Conservation (phyloP, 805 yeast genomes). For the Kuraishia molischiana region DNA sequence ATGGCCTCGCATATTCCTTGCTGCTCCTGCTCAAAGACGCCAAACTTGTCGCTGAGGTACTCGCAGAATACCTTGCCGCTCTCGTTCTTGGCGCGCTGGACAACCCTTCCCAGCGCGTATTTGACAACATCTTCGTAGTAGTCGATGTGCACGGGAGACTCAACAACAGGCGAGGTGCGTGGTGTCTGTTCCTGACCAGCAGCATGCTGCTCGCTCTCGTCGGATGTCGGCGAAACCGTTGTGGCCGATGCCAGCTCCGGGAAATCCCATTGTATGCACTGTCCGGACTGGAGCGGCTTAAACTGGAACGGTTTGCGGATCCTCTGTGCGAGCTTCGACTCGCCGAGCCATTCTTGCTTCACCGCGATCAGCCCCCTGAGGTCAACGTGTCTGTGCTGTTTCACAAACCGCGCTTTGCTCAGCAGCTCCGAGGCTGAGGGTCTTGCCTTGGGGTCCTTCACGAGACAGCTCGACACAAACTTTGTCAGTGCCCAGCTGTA, state of each 20-base stretch:
- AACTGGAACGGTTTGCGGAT: background rate
- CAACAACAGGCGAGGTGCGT: background rate
- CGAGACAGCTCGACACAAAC: conserved; percentile 4
- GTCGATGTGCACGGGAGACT: conserved; percentile 12
- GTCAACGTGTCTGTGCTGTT: conserved; percentile 19
- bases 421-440: conserved; percentile 41
- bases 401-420: conserved; percentile 37
- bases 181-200: background rate
- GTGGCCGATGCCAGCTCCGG: background rate
- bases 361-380: conserved; percentile 25
- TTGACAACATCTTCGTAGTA: conserved; percentile 30
- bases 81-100: conserved; percentile 39
- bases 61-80: conserved; percentile 36
- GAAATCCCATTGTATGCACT: conserved; percentile 1
- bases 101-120: conserved; percentile 36
- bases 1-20: conserved; percentile 63
- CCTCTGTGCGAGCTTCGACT: conserved; percentile 11
- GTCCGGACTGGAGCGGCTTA: background rate
- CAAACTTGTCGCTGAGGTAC: conserved; percentile 28
- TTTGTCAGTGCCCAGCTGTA: conserved; percentile 32
- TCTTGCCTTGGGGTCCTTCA: conserved; percentile 7
- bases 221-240: background rate
- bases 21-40: conserved; percentile 35
- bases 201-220: background rate
- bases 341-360: conserved; percentile 26